A percentile compares a stretch with the other conserved stretches of the same genome.
These are phyloP conservation scores for Zymoseptoria pseudotritici DNA, from an alignment of 2,329 filamentous ascomycete species.

Conservation along the genomic window DNA sequence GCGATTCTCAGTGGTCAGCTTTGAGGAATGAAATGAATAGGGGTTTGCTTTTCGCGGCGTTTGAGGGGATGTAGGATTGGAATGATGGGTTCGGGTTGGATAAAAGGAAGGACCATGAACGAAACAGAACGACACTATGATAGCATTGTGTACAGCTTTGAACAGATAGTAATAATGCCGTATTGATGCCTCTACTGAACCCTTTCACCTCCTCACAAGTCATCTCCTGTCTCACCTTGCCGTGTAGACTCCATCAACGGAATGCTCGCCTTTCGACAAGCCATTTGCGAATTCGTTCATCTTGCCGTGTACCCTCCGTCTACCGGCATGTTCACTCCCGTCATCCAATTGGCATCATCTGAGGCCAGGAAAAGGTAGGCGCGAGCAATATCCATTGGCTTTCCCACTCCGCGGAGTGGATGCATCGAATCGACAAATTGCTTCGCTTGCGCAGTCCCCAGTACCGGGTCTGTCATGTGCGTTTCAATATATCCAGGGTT, in stretches of 20 bases:
- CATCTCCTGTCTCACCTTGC: constrained; percentile 1
- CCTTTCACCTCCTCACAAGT: background rate
- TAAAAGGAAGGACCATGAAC: background rate
- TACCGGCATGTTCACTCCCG: constrained; percentile 13
- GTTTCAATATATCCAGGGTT: constrained; percentile 12
- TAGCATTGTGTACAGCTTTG: background rate
- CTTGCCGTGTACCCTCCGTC: constrained; percentile 13
- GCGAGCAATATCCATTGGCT: constrained; percentile 16
- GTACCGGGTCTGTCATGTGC: constrained; percentile 15
- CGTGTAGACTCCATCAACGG: constrained; percentile 13
- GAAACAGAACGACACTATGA: background rate
- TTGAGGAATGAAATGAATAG: constrained; percentile 14
- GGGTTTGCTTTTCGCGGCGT: background rate
- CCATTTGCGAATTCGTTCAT: background rate
- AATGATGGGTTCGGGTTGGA: background rate
- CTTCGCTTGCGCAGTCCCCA: constrained; percentile 1
- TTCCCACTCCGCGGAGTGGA: constrained; percentile 12
- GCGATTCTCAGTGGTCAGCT: constrained; percentile 36
- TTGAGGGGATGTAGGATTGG: background rate
- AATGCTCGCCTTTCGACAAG: constrained; percentile 4
- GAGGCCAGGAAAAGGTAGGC: constrained; percentile 18
- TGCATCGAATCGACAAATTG: constrained; percentile 13
- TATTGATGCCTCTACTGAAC: background rate
- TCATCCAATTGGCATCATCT: constrained; percentile 19
- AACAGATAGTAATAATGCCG: background rate